Percentiles rank a stretch among this genome's conserved stretches.
Evolutionary conservation across 805 yeast genomes (phyloP).

Genomic region (Kodamaea sagamina): DNA sequence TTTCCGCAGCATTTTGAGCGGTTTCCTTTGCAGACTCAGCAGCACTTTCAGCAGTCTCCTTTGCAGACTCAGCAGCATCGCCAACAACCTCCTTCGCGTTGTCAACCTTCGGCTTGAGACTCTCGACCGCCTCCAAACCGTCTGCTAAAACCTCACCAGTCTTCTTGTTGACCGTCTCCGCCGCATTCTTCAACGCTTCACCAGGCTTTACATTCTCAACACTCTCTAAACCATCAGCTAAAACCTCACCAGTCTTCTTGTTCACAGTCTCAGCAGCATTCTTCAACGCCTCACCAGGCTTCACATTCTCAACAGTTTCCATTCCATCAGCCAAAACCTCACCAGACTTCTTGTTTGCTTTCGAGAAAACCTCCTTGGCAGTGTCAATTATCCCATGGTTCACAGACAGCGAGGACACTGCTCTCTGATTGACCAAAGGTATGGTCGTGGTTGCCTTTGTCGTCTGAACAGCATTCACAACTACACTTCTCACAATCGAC

Average conservation of each 20-base stretch:
- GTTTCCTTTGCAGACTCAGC: conserved; percentile 18
- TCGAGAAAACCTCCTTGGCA: conserved; percentile 38
- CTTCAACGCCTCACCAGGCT: conserved; percentile 23
- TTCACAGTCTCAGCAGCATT: conserved; percentile 27
- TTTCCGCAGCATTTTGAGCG: background rate
- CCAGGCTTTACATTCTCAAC: conserved; percentile 29
- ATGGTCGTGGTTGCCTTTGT: conserved; percentile 5
- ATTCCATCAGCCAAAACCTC: conserved; percentile 43
- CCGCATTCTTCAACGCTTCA: conserved; percentile 26
- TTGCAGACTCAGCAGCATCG: conserved; percentile 22
- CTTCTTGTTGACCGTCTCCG: conserved; percentile 31
- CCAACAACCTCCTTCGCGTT: conserved; percentile 26
- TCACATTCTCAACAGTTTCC: conserved; percentile 35
- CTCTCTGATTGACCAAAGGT: conserved; percentile 28
- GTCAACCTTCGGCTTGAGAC: conserved; percentile 21
- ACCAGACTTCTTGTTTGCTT: conserved; percentile 40
- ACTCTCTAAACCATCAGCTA: conserved; percentile 42
- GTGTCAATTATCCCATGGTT: conserved; percentile 30
- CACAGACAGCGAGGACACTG: conserved; percentile 27
- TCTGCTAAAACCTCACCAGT: conserved; percentile 45
- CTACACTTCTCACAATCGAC: conserved; percentile 7
- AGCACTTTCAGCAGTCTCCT: conserved; percentile 21
- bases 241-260: conserved; percentile 41
- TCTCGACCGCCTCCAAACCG: conserved; percentile 40
- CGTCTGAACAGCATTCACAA: background rate